These are phyloP conservation scores for Paramecium primaurelia DNA, from an alignment of 73 alveolate genomes.

Conservation along the genomic window DNA sequence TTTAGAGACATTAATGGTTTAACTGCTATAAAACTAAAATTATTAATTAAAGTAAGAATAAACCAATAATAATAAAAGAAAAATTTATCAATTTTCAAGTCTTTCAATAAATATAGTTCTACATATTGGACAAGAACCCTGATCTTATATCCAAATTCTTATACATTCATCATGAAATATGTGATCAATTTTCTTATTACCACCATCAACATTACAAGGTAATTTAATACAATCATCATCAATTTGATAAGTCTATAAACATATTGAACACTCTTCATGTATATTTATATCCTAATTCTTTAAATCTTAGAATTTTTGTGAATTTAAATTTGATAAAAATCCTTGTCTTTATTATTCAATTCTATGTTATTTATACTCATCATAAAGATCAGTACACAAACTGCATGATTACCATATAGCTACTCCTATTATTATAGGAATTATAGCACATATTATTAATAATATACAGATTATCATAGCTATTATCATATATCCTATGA, in stretches of 20 bases:
- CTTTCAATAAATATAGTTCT: background rate
- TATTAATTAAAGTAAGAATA: background rate
- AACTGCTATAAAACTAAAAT: conserved; percentile 25
- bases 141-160: background rate
- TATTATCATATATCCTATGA: background rate
- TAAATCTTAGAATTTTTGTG: background rate
- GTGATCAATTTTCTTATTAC: background rate
- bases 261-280: conserved; percentile 18
- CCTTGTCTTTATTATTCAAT: background rate
- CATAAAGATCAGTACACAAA: background rate
- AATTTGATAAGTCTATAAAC: background rate
- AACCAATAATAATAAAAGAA: background rate
- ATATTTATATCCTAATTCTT: background rate
- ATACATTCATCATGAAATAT: conserved; percentile 30
- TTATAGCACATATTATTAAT: background rate
- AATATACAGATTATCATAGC: background rate
- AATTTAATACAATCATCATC: background rate
- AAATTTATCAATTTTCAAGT: background rate
- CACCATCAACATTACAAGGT: conserved; percentile 28
- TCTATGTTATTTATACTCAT: background rate
- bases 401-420: conserved; percentile 1
- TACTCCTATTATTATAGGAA: background rate
- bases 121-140: conserved; percentile 39
- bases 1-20: conserved; percentile 25
- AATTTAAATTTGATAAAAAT: background rate